These are phyloP conservation scores for Pichia manshurica DNA, from an alignment of 805 yeast genomes.

Conservation along the genomic window DNA sequence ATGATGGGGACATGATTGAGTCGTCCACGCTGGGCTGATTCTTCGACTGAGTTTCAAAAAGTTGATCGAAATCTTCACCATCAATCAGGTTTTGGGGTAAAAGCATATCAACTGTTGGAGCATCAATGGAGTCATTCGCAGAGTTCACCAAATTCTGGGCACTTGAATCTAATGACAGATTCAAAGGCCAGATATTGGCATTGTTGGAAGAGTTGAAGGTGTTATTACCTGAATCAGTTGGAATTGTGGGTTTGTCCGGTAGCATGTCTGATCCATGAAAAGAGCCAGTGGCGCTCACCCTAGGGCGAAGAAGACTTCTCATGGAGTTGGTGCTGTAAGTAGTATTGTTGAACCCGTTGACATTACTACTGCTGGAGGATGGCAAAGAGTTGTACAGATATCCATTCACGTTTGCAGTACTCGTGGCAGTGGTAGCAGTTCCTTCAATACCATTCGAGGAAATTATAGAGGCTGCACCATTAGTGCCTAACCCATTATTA, in stretches of 20 bases:
- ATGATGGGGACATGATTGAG: neutral
- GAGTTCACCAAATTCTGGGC: neutral
- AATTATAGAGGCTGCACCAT: neutral
- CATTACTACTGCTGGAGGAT: slow-evolving; percentile 1
- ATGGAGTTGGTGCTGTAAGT: slow-evolving; percentile 15
- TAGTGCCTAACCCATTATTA: slow-evolving; percentile 25
- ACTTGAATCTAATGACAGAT: slow-evolving; percentile 3
- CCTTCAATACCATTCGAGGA: neutral
- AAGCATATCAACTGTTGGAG: slow-evolving; percentile 20
- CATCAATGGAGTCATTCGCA: slow-evolving; percentile 11
- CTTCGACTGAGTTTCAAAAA: slow-evolving; percentile 7
- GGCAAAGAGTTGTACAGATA: slow-evolving; percentile 8
- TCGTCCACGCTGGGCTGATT: neutral
- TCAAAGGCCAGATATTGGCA: slow-evolving; percentile 7
- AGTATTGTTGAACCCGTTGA: slow-evolving; percentile 4
- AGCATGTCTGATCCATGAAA: slow-evolving; percentile 2
- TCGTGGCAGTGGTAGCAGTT: slow-evolving; percentile 17
- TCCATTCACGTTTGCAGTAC: slow-evolving; percentile 8
- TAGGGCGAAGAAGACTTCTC: slow-evolving; percentile 8
- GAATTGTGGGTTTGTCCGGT: neutral
- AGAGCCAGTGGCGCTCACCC: slow-evolving; percentile 7
- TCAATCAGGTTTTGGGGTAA: slow-evolving; percentile 29
- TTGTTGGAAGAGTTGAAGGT: slow-evolving; percentile 8
- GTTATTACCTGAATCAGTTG: neutral
- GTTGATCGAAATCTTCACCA: slow-evolving; percentile 19